Evolutionary conservation across 148 eudicot genomes (phyloP).

Genomic region (Cornus kousa): DNA sequence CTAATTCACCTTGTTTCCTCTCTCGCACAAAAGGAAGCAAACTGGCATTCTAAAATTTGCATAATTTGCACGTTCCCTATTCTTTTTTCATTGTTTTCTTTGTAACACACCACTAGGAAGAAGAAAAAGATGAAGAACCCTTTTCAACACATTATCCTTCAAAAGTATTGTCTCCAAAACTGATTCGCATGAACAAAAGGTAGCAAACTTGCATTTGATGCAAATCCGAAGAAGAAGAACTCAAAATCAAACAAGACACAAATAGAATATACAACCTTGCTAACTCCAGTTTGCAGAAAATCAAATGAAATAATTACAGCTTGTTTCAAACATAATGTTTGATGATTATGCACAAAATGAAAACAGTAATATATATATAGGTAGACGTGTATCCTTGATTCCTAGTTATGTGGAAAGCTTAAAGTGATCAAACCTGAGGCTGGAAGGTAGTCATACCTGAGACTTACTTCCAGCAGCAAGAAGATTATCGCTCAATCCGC

Average conservation of each 20-base stretch:
- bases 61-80: too few species aligned
- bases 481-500: conserved; percentile 60
- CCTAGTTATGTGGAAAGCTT: too few species aligned
- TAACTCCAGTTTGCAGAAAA: background rate
- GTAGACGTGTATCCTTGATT: too few species aligned
- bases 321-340: too few species aligned
- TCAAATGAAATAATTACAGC: too few species aligned
- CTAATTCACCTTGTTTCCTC: too few species aligned
- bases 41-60: too few species aligned
- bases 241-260: background rate
- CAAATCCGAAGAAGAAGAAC: background rate
- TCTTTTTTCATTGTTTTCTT: too few species aligned
- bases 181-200: background rate
- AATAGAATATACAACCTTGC: background rate
- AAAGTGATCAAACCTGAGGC: background rate
- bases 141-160: too few species aligned
- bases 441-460: conserved; percentile 44
- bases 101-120: too few species aligned
- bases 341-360: background rate
- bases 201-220: background rate
- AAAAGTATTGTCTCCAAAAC: background rate
- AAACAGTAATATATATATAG: background rate
- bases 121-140: too few species aligned
- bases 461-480: conserved; percentile 91
- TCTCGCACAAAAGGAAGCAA: too few species aligned